These are phyloP conservation scores for Bathelium albidoporum DNA, from an alignment of 495 filamentous ascomycete genomes.

Conservation along the genomic window DNA sequence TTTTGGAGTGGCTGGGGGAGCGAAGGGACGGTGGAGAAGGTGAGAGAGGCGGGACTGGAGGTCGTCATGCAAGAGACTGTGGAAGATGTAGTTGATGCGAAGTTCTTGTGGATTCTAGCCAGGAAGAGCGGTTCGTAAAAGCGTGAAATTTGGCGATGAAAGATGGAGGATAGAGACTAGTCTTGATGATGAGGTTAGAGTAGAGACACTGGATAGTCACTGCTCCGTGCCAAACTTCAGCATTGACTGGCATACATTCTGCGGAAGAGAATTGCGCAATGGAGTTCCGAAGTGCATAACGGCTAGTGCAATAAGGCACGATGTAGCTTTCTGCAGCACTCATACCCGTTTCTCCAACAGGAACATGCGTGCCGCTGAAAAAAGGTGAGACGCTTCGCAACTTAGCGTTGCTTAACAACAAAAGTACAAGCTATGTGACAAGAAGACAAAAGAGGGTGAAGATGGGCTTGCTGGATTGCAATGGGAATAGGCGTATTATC, in stretches of 20 bases:
- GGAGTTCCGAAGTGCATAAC: not conserved
- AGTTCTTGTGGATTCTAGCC: constrained; percentile 20
- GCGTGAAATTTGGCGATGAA: not conserved
- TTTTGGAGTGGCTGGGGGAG: constrained; percentile 37
- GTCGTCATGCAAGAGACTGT: constrained; percentile 10
- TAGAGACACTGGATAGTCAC: not conserved
- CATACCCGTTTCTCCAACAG: too few relatives aligned
- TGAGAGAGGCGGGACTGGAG: constrained; percentile 17
- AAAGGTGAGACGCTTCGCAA: too few relatives aligned
- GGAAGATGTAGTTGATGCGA: constrained; percentile 10
- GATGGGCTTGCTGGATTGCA: too few relatives aligned
- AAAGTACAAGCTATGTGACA: too few relatives aligned
- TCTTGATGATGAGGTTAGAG: not conserved
- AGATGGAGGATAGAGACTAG: not conserved
- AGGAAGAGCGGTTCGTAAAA: constrained; percentile 9
- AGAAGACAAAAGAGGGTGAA: too few relatives aligned
- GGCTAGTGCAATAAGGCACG: not conserved
- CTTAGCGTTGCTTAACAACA: too few relatives aligned
- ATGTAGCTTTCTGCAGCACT: too few relatives aligned
- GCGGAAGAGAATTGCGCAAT: not conserved
- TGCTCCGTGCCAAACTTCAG: not conserved
- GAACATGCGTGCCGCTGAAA: too few relatives aligned
- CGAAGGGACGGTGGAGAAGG: constrained; percentile 14
- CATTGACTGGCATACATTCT: not conserved
- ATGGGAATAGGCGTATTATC: too few relatives aligned